These are phyloP conservation scores for Thozetella sp. DNA, from an alignment of 495 filamentous ascomycete species.

Conservation along the genomic window DNA sequence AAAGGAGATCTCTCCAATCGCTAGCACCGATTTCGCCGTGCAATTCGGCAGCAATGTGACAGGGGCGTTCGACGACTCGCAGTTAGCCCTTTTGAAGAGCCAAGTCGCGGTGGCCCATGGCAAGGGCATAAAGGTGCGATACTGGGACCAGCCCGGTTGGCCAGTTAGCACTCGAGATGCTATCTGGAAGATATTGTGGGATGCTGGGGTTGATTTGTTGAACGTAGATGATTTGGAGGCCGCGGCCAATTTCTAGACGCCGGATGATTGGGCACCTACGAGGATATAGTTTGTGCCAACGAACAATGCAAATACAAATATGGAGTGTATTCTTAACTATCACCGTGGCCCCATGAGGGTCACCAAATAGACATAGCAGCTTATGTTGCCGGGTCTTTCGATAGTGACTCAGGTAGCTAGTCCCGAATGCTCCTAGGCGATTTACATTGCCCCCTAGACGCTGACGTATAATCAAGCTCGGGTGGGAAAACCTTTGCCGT, in stretches of 20 bases:
- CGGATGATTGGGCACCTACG: too few species aligned
- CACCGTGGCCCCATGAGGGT: too few species aligned
- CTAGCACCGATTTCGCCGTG: constrained; percentile 43
- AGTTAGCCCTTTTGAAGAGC: constrained; percentile 13
- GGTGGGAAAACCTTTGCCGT: too few species aligned
- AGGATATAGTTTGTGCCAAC: too few species aligned
- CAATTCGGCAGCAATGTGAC: constrained; percentile 30
- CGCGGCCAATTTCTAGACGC: not conserved
- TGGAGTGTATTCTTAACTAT: too few species aligned
- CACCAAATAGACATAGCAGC: too few species aligned
- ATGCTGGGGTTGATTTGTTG: not conserved
- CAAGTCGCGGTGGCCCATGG: not conserved
- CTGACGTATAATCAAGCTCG: too few species aligned
- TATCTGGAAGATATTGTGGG: not conserved
- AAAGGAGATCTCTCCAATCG: constrained; percentile 50
- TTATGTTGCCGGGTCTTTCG: too few species aligned
- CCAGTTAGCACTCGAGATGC: not conserved
- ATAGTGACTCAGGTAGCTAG: too few species aligned
- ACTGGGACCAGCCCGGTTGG: constrained; percentile 1
- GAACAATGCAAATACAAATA: too few species aligned
- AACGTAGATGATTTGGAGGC: constrained; percentile 1
- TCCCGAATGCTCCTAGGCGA: too few species aligned
- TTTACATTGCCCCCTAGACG: too few species aligned
- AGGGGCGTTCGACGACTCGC: constrained; percentile 26
- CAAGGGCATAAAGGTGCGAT: constrained; percentile 2